Percentiles rank a stretch among this genome's conserved stretches.
These are phyloP conservation scores for Akebia trifoliata DNA, from an alignment of 164 flowering plant genomes.

Conservation along the genomic window DNA sequence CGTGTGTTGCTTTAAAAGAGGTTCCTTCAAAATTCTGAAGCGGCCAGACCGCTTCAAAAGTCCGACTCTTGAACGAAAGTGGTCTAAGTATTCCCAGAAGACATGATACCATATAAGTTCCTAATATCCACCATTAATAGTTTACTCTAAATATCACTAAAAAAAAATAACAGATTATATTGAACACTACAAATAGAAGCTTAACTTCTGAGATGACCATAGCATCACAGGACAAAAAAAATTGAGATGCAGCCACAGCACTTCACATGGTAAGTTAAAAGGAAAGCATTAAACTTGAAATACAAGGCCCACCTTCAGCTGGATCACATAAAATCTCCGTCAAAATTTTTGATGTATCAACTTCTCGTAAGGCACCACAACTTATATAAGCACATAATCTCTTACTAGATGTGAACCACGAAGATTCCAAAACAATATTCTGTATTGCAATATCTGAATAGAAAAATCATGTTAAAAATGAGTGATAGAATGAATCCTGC, in stretches of 20 bases:
- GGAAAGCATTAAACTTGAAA: background rate
- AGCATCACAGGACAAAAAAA: background rate
- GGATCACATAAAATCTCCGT: constrained; percentile 47
- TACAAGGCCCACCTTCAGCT: constrained; percentile 52
- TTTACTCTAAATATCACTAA: background rate
- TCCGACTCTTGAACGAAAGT: no score
- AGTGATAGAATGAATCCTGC: background rate
- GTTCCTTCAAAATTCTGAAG: no score
- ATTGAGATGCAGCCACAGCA: background rate
- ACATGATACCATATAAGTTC: background rate
- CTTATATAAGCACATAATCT: constrained; percentile 92
- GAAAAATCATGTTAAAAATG: constrained; percentile 1
- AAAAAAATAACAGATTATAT: no score
- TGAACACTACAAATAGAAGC: background rate
- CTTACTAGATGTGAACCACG: constrained; percentile 76
- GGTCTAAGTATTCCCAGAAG: no score
- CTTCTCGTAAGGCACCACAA: constrained; percentile 81
- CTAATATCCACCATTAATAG: background rate
- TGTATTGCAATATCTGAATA: constrained; percentile 73
- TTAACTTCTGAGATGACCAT: background rate
- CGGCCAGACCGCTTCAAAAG: no score
- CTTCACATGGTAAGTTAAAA: background rate
- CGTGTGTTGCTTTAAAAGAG: no score
- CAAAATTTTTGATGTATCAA: constrained; percentile 67
- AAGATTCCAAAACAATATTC: constrained; percentile 58